Conservation (phyloP, 1,284 basidiomycete species). For the Moesziomyces sp. region DNA sequence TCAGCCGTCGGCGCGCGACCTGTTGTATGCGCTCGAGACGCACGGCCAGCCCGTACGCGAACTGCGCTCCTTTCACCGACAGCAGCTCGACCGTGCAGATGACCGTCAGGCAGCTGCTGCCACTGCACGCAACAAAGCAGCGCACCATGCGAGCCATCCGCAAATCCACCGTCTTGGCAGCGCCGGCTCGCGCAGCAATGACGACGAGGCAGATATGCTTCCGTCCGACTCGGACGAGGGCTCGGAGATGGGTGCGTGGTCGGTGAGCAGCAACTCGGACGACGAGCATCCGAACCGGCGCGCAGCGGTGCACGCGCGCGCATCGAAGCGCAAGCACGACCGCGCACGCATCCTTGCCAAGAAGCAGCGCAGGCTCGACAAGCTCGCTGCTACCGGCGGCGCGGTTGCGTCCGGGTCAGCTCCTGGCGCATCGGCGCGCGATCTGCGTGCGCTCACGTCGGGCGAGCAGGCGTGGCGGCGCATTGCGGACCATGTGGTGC, state of each 20-base stretch:
- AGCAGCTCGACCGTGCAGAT: constrained; percentile 16
- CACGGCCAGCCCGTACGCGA: constrained; percentile 42
- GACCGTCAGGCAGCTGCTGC: constrained; percentile 3
- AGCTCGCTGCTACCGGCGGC: constrained; percentile 7
- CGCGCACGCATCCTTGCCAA: constrained; percentile 10
- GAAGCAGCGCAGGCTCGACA: constrained; percentile 20
- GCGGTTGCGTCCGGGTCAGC: neutral
- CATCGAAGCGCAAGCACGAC: constrained; percentile 33
- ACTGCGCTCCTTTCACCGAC: constrained; percentile 31
- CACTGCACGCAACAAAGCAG: constrained; percentile 15
- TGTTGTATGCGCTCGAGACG: constrained; percentile 48
- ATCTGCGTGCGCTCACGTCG: constrained; percentile 32
- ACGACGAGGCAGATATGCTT: constrained; percentile 20
- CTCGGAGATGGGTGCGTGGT: constrained; percentile 40
- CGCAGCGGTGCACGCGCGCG: constrained; percentile 30
- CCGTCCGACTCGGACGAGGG: constrained; percentile 51
- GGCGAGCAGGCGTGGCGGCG: constrained; percentile 48
- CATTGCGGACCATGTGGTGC: constrained; percentile 50
- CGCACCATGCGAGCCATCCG: constrained; percentile 10
- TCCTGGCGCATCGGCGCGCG: constrained; percentile 11
- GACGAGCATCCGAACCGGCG: constrained; percentile 27
- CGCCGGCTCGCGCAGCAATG: neutral
- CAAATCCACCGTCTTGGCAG: neutral
- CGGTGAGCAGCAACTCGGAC: constrained; percentile 41
- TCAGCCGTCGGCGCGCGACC: constrained; percentile 39